Conservation (phyloP, 805 yeast genomes). For the Wickerhamomyces alni region DNA sequence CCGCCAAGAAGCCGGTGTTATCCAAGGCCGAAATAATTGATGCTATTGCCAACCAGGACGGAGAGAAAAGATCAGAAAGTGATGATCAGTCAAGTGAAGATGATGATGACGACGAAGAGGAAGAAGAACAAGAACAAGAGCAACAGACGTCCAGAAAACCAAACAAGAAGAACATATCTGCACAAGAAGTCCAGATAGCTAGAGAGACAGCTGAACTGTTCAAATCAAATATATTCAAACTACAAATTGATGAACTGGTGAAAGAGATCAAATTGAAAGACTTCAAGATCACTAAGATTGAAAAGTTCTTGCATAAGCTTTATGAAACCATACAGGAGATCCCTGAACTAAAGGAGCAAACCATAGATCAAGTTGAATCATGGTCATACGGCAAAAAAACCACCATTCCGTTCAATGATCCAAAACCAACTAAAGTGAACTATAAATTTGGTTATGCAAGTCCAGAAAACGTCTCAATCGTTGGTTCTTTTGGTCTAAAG, state of each 20-base stretch:
- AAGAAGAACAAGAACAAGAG: slow-evolving; percentile 16
- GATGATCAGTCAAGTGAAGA: slow-evolving; percentile 10
- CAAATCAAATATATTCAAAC: slow-evolving; percentile 90
- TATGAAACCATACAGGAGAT: slow-evolving; percentile 62
- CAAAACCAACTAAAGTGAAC: slow-evolving; percentile 69
- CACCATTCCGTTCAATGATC: slow-evolving; percentile 83
- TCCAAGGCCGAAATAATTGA: slow-evolving; percentile 18
- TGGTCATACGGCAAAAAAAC: slow-evolving; percentile 47
- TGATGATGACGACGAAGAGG: slow-evolving; percentile 25
- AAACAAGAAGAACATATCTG: slow-evolving; percentile 30
- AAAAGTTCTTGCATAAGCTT: slow-evolving; percentile 67
- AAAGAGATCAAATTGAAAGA: slow-evolving; percentile 76
- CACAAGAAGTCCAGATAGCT: slow-evolving; percentile 86
- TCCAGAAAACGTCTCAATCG: slow-evolving; percentile 72
- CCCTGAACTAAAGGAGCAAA: slow-evolving; percentile 46
- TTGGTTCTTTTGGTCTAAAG: slow-evolving; percentile 87
- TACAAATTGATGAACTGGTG: slow-evolving; percentile 88
- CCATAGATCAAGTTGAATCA: slow-evolving; percentile 54
- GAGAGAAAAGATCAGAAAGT: slow-evolving; percentile 1
- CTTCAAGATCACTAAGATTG: slow-evolving; percentile 56
- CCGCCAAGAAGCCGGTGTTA: slow-evolving; percentile 15
- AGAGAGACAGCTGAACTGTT: slow-evolving; percentile 91
- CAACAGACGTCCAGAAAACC: slow-evolving; percentile 19
- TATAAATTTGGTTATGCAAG: slow-evolving; percentile 63
- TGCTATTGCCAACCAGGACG: slow-evolving; percentile 7